Percentiles rank a stretch among this genome's conserved stretches.
Conservation (phyloP, 2,329 filamentous ascomycete genomes). For the Cladophialophora carrionii region DNA sequence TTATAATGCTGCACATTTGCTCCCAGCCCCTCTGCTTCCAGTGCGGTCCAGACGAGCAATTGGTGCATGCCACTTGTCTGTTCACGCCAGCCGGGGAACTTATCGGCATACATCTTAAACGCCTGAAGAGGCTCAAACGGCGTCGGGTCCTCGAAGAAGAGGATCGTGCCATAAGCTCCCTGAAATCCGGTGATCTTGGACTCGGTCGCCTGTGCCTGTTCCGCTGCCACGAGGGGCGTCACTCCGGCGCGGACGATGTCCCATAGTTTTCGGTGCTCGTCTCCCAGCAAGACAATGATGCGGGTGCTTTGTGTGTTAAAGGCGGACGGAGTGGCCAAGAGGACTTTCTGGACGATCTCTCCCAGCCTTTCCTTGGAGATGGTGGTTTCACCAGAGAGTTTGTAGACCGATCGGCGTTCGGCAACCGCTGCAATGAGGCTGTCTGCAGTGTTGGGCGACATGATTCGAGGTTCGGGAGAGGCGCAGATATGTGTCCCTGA, state of each 20-base stretch:
- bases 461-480: slow-evolving; percentile 6
- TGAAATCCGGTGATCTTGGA: slow-evolving; percentile 67
- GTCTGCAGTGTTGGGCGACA: slow-evolving; percentile 15
- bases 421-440: slow-evolving; percentile 14
- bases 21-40: slow-evolving; percentile 80
- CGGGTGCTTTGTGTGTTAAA: slow-evolving; percentile 90
- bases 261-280: slow-evolving; percentile 87
- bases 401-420: slow-evolving; percentile 16
- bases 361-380: slow-evolving; percentile 11
- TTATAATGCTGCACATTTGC: slow-evolving; percentile 93
- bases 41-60: slow-evolving; percentile 72
- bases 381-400: slow-evolving; percentile 4
- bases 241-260: slow-evolving; percentile 58
- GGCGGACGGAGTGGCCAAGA: slow-evolving; percentile 72
- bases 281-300: slow-evolving; percentile 74
- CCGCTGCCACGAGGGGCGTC: background rate
- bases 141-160: slow-evolving; percentile 81
- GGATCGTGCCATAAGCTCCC: slow-evolving; percentile 74
- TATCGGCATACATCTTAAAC: slow-evolving; percentile 70
- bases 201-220: slow-evolving; percentile 54
- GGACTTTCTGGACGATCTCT: slow-evolving; percentile 43
- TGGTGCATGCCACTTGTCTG: slow-evolving; percentile 76
- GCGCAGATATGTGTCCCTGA: slow-evolving; percentile 9
- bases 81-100: slow-evolving; percentile 74
- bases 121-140: slow-evolving; percentile 63